These are phyloP conservation scores for Aspergillus fructus DNA, from an alignment of 2,329 filamentous ascomycete genomes.

Conservation along the genomic window DNA sequence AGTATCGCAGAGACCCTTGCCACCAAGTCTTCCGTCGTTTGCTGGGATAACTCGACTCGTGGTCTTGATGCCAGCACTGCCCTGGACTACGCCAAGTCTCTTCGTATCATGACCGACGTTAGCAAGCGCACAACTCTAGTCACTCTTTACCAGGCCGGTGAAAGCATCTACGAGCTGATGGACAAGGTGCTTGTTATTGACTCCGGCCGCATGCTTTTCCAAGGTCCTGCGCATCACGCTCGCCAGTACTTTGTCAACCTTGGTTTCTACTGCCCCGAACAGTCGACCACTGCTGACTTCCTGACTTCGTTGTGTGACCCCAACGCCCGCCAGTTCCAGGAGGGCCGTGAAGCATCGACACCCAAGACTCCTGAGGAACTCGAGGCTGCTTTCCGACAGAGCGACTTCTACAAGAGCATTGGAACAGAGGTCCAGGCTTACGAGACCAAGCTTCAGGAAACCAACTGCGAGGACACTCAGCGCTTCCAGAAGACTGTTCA, in stretches of 20 bases:
- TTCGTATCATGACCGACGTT: slow-evolving; percentile 73
- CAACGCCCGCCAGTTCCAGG: slow-evolving; percentile 66
- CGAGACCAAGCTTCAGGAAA: slow-evolving; percentile 57
- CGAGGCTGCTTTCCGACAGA: slow-evolving; percentile 65
- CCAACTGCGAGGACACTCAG: slow-evolving; percentile 59
- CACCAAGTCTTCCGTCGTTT: slow-evolving; percentile 70
- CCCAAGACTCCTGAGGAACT: slow-evolving; percentile 71
- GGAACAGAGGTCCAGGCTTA: slow-evolving; percentile 62
- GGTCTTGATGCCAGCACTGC: slow-evolving; percentile 79
- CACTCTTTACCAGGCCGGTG: slow-evolving; percentile 70
- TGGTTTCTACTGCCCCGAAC: slow-evolving; percentile 60
- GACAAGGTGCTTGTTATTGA: slow-evolving; percentile 81
- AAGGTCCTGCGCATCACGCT: slow-evolving; percentile 61
- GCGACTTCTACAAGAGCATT: slow-evolving; percentile 60
- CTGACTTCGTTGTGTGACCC: slow-evolving; percentile 74
- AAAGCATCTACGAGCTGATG: slow-evolving; percentile 70
- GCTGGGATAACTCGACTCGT: slow-evolving; percentile 78
- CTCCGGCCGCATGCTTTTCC: slow-evolving; percentile 67
- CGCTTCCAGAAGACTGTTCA: slow-evolving; percentile 66
- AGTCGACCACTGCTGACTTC: slow-evolving; percentile 73
- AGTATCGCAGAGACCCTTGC: slow-evolving; percentile 76
- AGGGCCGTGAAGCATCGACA: slow-evolving; percentile 63
- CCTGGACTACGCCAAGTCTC: slow-evolving; percentile 70
- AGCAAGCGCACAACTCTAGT: slow-evolving; percentile 69
- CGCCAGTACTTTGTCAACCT: slow-evolving; percentile 66